Percentiles rank a stretch among this genome's conserved stretches.
phyloP scores from a whole-genome alignment of 176 grass and related monocot genomes.

The Zoysia pacifica region DNA sequence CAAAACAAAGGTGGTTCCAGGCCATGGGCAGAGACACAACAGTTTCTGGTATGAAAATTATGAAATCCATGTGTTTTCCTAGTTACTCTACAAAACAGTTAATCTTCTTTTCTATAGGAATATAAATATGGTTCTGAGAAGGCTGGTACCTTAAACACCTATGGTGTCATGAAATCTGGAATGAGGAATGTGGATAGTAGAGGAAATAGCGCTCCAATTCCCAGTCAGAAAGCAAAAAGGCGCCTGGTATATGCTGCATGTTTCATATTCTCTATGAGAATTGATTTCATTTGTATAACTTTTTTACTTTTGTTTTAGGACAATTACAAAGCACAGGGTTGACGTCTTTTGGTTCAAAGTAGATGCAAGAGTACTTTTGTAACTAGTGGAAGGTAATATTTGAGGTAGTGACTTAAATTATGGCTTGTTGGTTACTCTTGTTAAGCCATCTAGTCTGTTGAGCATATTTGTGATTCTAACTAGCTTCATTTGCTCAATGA shows the following conservation, averaged over 20 bases:
- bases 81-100: neutral
- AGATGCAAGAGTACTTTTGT: neutral
- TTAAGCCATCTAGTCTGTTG: too few relatives aligned
- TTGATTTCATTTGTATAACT: neutral
- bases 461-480: too few relatives aligned
- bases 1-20: neutral
- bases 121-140: constrained; percentile 14
- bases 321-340: neutral
- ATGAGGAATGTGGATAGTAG: neutral
- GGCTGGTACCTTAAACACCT: neutral
- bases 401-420: neutral
- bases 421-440: too few relatives aligned
- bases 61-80: neutral
- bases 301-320: neutral
- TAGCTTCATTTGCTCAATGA: too few relatives aligned
- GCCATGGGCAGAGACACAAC: neutral
- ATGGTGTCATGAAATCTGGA: constrained; percentile 15
- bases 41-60: constrained; percentile 12
- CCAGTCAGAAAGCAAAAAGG: neutral
- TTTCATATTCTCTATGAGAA: neutral
- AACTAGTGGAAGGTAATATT: neutral
- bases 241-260: neutral
- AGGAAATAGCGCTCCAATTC: neutral
- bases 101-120: neutral
- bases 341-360: neutral